Evolutionary conservation across 192 early-diverging fungal genomes (phyloP).

Genomic region (Coemansia sp.): DNA sequence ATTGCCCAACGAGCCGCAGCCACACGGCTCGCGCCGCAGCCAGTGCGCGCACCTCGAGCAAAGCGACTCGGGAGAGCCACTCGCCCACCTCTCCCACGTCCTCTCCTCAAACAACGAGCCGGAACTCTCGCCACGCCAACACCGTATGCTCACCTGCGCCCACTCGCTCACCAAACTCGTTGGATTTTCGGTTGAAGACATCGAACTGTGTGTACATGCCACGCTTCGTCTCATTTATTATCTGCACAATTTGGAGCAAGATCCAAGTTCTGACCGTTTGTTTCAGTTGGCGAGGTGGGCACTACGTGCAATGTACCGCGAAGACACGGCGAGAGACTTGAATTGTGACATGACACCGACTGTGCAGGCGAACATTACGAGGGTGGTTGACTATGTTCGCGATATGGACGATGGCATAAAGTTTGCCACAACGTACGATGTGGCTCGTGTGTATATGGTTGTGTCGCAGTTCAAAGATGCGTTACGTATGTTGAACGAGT

Average conservation of each 20-base stretch:
- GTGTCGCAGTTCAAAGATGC: conserved; percentile 17
- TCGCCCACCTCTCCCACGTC: conserved; percentile 19
- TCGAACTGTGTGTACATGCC: conserved; percentile 31
- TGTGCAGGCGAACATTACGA: conserved; percentile 10
- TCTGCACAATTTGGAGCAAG: conserved; percentile 18
- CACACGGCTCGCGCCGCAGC: conserved; percentile 8
- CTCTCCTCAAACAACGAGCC: conserved; percentile 16
- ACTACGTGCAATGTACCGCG: conserved; percentile 42
- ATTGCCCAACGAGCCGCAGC: not conserved
- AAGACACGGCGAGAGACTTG: conserved; percentile 25
- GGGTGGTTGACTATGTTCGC: conserved; percentile 8
- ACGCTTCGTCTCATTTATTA: conserved; percentile 40
- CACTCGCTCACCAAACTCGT: conserved; percentile 14
- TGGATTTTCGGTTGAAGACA: conserved; percentile 30
- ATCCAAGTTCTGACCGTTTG: not conserved
- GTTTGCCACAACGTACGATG: conserved; percentile 27
- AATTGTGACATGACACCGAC: not conserved
- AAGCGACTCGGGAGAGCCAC: conserved; percentile 10
- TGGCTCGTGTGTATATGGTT: conserved; percentile 31
- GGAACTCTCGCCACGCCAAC: conserved; percentile 20
- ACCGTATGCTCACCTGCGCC: conserved; percentile 24
- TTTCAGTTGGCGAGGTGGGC: conserved; percentile 31
- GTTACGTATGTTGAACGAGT: conserved; percentile 20
- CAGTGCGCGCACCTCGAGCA: conserved; percentile 33
- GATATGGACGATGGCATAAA: not conserved